Evolutionary conservation across 345 rosid genomes (phyloP), one percentile per base, ranked within the genome.

Genomic region (Salix caprea): DNA sequence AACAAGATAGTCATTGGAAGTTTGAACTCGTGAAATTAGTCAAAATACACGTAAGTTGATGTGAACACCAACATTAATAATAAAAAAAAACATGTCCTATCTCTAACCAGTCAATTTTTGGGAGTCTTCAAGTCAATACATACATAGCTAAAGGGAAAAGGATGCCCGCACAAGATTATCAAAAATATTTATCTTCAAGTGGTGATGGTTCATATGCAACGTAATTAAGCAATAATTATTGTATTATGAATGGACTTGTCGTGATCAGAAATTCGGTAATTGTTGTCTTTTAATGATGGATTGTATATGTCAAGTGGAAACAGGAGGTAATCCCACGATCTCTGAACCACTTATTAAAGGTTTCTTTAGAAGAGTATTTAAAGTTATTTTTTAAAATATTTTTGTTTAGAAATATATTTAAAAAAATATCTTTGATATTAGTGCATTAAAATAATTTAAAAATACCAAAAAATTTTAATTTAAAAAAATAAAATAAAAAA

Each of bases 1-100:
- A 32, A 4, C 0, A 4, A 0, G 5, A 32, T 4, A 3, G 0
- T 4, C 0, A 32, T 32, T 32, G 5, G 0, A 32, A 32, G 34
- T 4, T 32, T 4, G 34, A 4, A 0, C 34, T 32, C 34, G 0
- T 32, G 5, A 32, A 4, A 32, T 32, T 32, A 32, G 0, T 32
- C 5, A 4, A 32, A 0, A 32, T 32, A 28, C 30, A 28, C 2
- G 30, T 28, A 28, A 28, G 4, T 32, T 30, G 32, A 30, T 3
- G 4, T 30, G 32, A 4, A 4, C 34, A 4, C 34, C 3, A 4
- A 4, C 0, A 4, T 32, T 32, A 32, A 32, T 32, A 0, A 32
- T 0, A 32, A 34, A 34, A 4, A 34, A 4, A 0, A 34, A 34
- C 0, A 28, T 28, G 30, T 32, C 34, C 34, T 32, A 32, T 32